These are phyloP conservation scores for Nadsonia starkeyi-henricii DNA, from an alignment of 1,139 yeast species.

Conservation along the genomic window DNA sequence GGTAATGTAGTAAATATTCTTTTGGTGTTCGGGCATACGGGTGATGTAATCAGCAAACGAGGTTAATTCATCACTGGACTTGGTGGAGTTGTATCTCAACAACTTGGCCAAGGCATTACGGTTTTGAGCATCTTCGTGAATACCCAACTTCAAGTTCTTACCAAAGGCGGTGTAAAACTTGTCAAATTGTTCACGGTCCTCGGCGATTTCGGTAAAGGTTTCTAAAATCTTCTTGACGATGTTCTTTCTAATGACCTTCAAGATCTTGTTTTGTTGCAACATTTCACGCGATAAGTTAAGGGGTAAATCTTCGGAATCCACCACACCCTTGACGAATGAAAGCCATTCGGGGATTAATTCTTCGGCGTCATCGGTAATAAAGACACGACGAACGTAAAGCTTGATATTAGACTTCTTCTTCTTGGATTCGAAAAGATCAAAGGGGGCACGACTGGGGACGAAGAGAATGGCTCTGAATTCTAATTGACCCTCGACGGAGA, in stretches of 20 bases:
- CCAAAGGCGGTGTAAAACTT: conserved; percentile 97
- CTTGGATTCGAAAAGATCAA: conserved; percentile 91
- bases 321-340: conserved; percentile 96
- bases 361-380: conserved; percentile 98
- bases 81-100: conserved; percentile 94
- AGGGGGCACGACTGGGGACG: conserved; percentile 99
- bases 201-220: conserved; percentile 98
- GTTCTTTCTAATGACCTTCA: conserved; percentile 98
- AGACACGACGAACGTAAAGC: conserved; percentile 98
- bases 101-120: conserved; percentile 90
- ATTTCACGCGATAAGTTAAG: conserved; percentile 99
- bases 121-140: conserved; percentile 98
- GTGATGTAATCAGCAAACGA: conserved; percentile 95
- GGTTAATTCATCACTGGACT: conserved; percentile 85
- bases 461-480: conserved; percentile 97
- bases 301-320: conserved; percentile 98
- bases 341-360: conserved; percentile 99
- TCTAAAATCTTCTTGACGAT: conserved; percentile 97
- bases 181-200: conserved; percentile 96
- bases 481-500: conserved; percentile 99
- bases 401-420: conserved; percentile 99
- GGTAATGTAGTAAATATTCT: conserved; percentile 97
- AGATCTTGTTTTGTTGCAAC: conserved; percentile 99
- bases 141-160: conserved; percentile 97
- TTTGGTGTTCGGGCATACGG: conserved; percentile 99